Evolutionary conservation across 2,329 filamentous ascomycete species (phyloP), one percentile per base, ranked within the genome.

Genomic region (Lithohypha guttulata): DNA sequence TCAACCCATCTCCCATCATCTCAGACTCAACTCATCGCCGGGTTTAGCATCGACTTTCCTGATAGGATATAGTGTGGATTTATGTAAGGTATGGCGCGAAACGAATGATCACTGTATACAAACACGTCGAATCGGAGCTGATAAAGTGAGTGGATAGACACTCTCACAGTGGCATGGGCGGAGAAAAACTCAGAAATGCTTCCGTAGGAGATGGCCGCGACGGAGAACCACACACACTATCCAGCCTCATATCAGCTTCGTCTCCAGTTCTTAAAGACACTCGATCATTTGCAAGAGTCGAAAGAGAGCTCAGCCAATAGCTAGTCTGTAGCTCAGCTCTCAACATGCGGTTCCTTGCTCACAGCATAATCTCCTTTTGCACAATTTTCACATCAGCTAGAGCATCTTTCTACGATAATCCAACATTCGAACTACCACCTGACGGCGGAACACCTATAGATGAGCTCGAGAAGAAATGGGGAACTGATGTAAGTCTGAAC

Each of bases 391-490:
- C 39, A 15, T 26, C 42, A 5, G 26, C 30, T 14, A 37, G 27
- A 18, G 36, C 41, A 5, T 56, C 60, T 13, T 63, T 58, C 43
- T 58, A 66, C 45, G 60, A 64, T 34, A 58, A 62, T 39, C 56
- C 64, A 25, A 51, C 56, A 13, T 58, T 65, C 35, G 58, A 59
- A 19, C 52, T 62, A 38, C 46, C 48, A 8, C 30, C 45, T 8
- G 56, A 60, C 42, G 42, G 34, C 5, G 47, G 49, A 9, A 48
- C 42, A 18, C 53, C 59, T 30, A 55, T 59, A 3, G 62, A 61
- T 25, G 63, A 66, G 42, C 46, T 68, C 34, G 52, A 66, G 34
- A 57, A 56, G 49, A 68, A 66, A 56, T 68, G 64, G 64, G 61
- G 64, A 46, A 58, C 60, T 43, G 64, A 67, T 55, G 64, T 67